Base-by-base conservation (phyloP, 2,329 filamentous ascomycete genomes). In the Arthrobotrys iridis region DNA sequence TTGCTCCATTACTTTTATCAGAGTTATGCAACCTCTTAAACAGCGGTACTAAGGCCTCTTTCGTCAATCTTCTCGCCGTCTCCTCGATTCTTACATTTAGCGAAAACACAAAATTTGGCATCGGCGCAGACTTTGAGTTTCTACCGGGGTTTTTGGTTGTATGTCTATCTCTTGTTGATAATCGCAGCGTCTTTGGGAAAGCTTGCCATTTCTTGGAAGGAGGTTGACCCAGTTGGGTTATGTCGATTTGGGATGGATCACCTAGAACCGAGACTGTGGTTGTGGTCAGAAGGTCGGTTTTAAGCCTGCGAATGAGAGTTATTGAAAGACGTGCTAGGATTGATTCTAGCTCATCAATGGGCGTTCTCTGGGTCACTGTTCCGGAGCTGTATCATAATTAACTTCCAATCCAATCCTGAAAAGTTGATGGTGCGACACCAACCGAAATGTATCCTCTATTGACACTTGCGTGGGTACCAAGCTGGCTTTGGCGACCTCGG, bases 401-500 rank as follows among this genome's bases (percentile, higher is more conserved):
- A n/a, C 83, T 28, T 96, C 88, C 71, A 89, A 86, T 0, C 87
- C 82, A 59, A 90, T 81, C 0, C 85, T 88, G 78, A 90, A 87
- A 0, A 97, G 84, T 0, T 89, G 3, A 6, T 11, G 20, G 0
- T 1, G 11, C 1, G 8, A 20, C 0, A 22, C 59, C 8, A 50
- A 88, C 22, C 88, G 86, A 81, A 96, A 98, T 13, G 93, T 95
- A 82, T 98, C 93, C 81, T 98, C 94, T 77, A 98, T 95, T 81
- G 92, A 95, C 80, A 98, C 96, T 82, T 97, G 93, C 0, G 88
- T 89, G 0, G 94, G 94, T 0, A 96, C 82, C 46, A 89, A 87
- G 78, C 87, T 88, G 1, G 89, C 90, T 77, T 89, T 85, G 57
- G 89, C 88, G 15, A 98, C 93, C 71, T 92, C 89, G 0, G 87